Evolutionary conservation across 2,329 filamentous ascomycete genomes (phyloP).

Genomic region (Emericellopsis atlantica): DNA sequence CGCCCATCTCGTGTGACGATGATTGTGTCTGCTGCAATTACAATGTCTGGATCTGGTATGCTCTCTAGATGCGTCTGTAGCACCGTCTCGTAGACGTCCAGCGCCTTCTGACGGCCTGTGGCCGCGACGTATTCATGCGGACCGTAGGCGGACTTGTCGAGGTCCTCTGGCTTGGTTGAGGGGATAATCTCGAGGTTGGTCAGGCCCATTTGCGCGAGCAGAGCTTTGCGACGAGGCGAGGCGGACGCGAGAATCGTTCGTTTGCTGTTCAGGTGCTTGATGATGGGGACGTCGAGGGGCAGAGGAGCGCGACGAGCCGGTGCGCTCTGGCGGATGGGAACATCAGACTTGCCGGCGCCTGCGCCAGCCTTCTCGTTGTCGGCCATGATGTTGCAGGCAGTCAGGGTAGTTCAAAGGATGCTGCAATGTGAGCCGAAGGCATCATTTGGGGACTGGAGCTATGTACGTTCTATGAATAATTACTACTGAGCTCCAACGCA

Average conservation of each 20-base stretch:
- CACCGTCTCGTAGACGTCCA: conserved; percentile 50
- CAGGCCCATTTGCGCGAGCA: conserved; percentile 72
- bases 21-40: conserved; percentile 84
- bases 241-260: conserved; percentile 83
- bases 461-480: no score
- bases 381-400: no score
- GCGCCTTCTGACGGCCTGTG: conserved; percentile 74
- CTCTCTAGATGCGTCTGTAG: conserved; percentile 29
- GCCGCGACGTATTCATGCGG: conserved; percentile 86
- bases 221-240: conserved; percentile 71
- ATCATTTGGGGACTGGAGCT: no score
- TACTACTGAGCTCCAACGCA: no score
- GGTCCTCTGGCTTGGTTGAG: conserved; percentile 72
- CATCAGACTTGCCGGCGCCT: conserved; percentile 1
- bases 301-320: conserved; percentile 38
- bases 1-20: conserved; percentile 64
- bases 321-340: conserved; percentile 5
- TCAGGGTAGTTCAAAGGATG: no score
- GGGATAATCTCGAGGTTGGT: conserved; percentile 73
- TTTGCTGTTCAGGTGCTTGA: conserved; percentile 63
- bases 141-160: conserved; percentile 60
- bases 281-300: conserved; percentile 67
- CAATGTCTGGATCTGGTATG: conserved; percentile 61
- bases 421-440: no score
- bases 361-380: no score